Conservation (phyloP, 225 moss, liverwort and hornwort genomes). For the Anthoceros angustus region DNA sequence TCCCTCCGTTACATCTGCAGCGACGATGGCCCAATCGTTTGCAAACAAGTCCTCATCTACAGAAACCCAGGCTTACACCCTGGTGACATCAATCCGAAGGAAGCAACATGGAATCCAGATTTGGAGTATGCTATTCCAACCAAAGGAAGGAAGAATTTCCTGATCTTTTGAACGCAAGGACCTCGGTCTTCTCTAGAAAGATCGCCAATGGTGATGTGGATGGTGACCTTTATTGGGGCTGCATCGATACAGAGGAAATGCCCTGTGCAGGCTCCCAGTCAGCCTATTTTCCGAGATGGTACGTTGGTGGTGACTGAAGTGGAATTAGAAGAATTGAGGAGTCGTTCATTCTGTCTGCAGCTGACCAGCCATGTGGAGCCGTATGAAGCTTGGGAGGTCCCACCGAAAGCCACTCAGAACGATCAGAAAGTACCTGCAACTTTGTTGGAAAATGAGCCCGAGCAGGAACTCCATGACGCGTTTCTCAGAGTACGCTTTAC, state of each 20-base stretch:
- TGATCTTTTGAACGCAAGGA: slow-evolving; percentile 47
- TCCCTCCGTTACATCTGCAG: neutral
- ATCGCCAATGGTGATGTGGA: slow-evolving; percentile 41
- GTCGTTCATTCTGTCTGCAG: neutral
- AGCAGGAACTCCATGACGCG: neutral
- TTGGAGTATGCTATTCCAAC: slow-evolving; percentile 26
- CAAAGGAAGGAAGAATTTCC: slow-evolving; percentile 26
- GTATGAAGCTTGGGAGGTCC: neutral
- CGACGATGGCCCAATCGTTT: slow-evolving; percentile 24
- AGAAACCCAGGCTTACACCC: slow-evolving; percentile 63
- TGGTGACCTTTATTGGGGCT: slow-evolving; percentile 41
- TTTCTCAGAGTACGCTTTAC: neutral
- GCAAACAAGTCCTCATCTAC: slow-evolving; percentile 44
- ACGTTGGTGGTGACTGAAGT: neutral
- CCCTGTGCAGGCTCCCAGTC: neutral
- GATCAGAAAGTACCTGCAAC: neutral
- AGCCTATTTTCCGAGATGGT: neutral
- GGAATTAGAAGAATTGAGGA: neutral
- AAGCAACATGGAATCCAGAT: slow-evolving; percentile 41
- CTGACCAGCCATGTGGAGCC: neutral
- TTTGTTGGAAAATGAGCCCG: neutral
- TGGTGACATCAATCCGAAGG: slow-evolving; percentile 48
- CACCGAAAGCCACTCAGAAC: neutral
- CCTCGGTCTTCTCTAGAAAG: slow-evolving; percentile 38
- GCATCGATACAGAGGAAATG: slow-evolving; percentile 30